Percentiles rank a stretch among this genome's conserved stretches.
Conservation (phyloP, 1,139 yeast genomes). For the Protomyces inouyei region DNA sequence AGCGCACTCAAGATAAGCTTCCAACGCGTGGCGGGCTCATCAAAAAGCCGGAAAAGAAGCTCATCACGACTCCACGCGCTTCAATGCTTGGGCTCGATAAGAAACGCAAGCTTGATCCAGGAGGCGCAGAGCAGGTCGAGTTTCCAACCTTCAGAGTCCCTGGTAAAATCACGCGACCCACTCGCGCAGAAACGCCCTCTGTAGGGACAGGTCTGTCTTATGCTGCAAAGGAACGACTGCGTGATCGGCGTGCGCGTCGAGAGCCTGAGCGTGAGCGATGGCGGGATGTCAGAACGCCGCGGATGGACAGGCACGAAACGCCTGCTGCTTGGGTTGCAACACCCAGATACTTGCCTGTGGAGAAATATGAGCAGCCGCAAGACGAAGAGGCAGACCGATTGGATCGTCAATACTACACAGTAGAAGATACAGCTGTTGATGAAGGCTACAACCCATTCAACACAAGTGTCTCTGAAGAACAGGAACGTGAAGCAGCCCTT, state of each 20-base stretch:
- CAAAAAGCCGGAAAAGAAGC: neutral
- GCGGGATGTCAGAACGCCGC: conserved; percentile 7
- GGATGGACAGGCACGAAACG: neutral
- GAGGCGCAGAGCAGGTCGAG: conserved; percentile 1
- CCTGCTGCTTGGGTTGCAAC: conserved; percentile 9
- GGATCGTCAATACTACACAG: conserved; percentile 43
- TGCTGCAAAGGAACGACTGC: conserved; percentile 31
- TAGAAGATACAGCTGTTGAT: conserved; percentile 38
- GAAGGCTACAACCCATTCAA: conserved; percentile 40
- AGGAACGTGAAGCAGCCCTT: conserved; percentile 35
- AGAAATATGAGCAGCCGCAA: conserved; percentile 25
- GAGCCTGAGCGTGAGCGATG: neutral
- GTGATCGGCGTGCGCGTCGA: conserved; percentile 21
- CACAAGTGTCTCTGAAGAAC: conserved; percentile 33
- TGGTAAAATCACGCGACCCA: neutral
- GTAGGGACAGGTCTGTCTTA: conserved; percentile 32
- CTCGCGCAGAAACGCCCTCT: conserved; percentile 33
- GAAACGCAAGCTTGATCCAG: conserved; percentile 12
- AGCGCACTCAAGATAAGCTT: neutral
- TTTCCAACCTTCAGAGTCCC: conserved; percentile 14
- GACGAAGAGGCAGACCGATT: conserved; percentile 32
- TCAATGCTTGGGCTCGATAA: conserved; percentile 8
- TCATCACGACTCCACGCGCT: neutral
- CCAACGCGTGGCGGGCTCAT: conserved; percentile 15
- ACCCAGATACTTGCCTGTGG: conserved; percentile 9